Evolutionary conservation across 2,329 filamentous ascomycete species (phyloP), one percentile per base, ranked within the genome.

Genomic region (Paecilomyces niveus): DNA sequence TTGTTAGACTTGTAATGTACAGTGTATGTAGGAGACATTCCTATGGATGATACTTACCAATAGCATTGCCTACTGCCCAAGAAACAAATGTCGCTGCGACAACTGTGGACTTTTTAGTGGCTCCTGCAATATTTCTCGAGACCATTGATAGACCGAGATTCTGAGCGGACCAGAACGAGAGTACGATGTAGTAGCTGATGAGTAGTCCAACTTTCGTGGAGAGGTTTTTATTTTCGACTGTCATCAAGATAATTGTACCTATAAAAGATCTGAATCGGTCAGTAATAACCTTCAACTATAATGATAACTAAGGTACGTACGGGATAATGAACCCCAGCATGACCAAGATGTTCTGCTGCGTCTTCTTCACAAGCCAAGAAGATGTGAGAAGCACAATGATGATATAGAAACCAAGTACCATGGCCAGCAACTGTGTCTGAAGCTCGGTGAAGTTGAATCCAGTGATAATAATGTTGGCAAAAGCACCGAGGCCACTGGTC

Each of bases 131-230:
- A 66, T 90, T 90, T 15, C 87, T 81, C 0, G 84, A 84, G 58
- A 89, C 80, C 77, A 90, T 81, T 13, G 85, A 86, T 64, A 90
- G 80, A 7, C 82, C 78, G 11, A 90, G 76, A 1, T 85, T 88
- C 66, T 88, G 84, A 0, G 87, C 87, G 0, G 88, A 86, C 88
- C 88, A 91, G 81, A 92, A 92, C 4, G 86, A 89, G 18, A 90
- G 80, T 0, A 85, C 87, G 61, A 91, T 87, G 74, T 91, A 92
- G 78, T 91, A 92, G 67, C 81, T 83, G 66, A 91, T 83, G 13
- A 91, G 75, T 0, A 92, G 79, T 5, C 88, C 88, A 29, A 86
- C 80, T 71, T 87, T 82, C 39, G 84, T 85, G 8, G 81, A 72
- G 35, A 79, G 78, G 51, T 77, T 82, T 6, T 79, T 77, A 63